phyloP scores from a whole-genome alignment of 345 rosid genomes.

The Salix viminalis region DNA sequence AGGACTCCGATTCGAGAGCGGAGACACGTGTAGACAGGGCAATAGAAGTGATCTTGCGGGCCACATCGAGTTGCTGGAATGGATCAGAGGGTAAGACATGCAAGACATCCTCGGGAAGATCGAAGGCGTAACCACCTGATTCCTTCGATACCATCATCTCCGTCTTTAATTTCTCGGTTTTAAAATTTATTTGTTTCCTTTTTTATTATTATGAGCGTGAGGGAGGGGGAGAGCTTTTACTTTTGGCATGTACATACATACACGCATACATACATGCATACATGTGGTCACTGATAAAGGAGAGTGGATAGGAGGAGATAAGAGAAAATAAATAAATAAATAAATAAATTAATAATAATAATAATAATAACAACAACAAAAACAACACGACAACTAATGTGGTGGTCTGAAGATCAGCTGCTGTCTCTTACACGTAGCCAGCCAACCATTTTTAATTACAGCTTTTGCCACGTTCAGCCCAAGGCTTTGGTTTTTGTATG shows the following conservation, averaged over 20 bases:
- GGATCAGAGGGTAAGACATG: constrained; percentile 83
- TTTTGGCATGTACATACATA: too few species aligned
- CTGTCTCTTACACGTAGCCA: too few species aligned
- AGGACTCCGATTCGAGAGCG: constrained; percentile 71
- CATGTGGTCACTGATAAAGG: neutral
- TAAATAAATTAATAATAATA: too few species aligned
- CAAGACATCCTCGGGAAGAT: constrained; percentile 73
- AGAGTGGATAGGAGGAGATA: constrained; percentile 20
- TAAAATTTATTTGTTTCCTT: neutral
- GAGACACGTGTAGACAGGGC: constrained; percentile 89
- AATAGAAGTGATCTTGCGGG: constrained; percentile 93
- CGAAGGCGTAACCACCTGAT: constrained; percentile 46
- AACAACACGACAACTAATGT: too few species aligned
- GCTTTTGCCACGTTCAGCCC: too few species aligned
- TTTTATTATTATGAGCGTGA: neutral
- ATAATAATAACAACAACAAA: too few species aligned
- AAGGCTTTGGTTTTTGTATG: too few species aligned
- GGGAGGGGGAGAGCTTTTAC: neutral
- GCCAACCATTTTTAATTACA: too few species aligned
- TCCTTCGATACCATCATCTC: constrained; percentile 39
- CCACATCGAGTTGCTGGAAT: constrained; percentile 88
- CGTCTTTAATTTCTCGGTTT: neutral
- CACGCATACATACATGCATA: too few species aligned
- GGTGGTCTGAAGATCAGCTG: too few species aligned
- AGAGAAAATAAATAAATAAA: neutral